Base-by-base conservation (phyloP, 2,329 filamentous ascomycete species). In the Aureobasidium vineae region DNA sequence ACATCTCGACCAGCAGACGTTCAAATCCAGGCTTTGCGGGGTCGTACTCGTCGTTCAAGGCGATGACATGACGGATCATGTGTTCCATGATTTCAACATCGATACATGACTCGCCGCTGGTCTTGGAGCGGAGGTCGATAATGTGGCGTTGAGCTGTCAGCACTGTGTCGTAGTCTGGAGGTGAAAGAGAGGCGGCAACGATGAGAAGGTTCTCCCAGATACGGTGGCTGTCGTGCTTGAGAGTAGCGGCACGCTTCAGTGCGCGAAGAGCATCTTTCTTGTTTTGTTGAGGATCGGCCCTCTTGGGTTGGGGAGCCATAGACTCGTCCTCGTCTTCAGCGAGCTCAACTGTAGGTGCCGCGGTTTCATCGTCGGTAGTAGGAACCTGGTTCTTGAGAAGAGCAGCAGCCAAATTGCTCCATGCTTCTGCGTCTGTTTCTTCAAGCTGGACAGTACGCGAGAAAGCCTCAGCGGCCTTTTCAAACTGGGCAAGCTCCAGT, bases 181-280 rank as follows among this genome's bases (percentile, higher is more conserved):
- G 93, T 0, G 83, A 84, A 33, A 95, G 85, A 1, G 91, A 90
- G 0, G 90, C 86, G 0, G 91, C 90, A 26, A 98, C 88, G 0
- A 92, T 95, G 66, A 99, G 85, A 19, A 98, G 89, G 73, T 99
- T 99, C 75, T 96, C 91, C 94, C 94, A 98, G 76, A 99, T 97
- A 71, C 91, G 88, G 84, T 90, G 91, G 79, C 94, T 94, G 72
- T 92, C 88, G 76, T 91, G 85, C 60, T 96, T 92, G 28, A 97
- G 85, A 5, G 86, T 84, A 0, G 93, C 92, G 11, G 93, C 95
- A 69, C 90, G 89, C 75, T 96, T 95, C 77, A 96, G 91, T 0
- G 95, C 94, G 6, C 85, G 82, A 0, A 99, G 85, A 0, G 95
- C 88, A 74, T 96, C 91, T 0, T 84, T 80, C 1, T 92, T 84